Base-by-base conservation (phyloP, 2,329 filamentous ascomycete species). In the Calonectria pseudoreteaudii region DNA sequence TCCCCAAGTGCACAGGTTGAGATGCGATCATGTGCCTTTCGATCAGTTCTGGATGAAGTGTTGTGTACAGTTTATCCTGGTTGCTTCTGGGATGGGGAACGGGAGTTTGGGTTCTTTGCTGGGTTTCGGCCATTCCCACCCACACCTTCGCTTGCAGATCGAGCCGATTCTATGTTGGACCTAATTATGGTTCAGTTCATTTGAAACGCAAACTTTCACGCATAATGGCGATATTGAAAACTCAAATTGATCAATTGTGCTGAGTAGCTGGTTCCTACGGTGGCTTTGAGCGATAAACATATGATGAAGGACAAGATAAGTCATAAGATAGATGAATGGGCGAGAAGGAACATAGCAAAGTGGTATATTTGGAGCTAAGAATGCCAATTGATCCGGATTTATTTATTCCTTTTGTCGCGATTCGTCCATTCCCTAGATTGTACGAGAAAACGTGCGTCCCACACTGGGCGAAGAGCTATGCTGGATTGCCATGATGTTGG, bases 1-100 rank as follows among this genome's bases (percentile, higher is more conserved):
- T 23, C 20, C 69, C 70, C 26, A 68, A 52, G 41, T 76, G 74
- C 66, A 66, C 72, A 18, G 60, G 68, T 23, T 73, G 52, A 67
- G 52, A 34, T n/a, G 44, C 44, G 23, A 8, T 47, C 11, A 18
- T n/a, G 20, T 47, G 9, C 20, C 47, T 34, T 44, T 41, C n/a
- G 49, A 30, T 60, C 30, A 56, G 47, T 52, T 20, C 16, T 9
- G 14, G 6, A 6, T 16, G 2, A 30, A 7, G 50, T 31, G 28
- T 23, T 6, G 50, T 31, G 28, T 23, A 5, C 44, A 4, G 44
- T 23, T 23, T 23, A 11, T 23, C n/a, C 23, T 47, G 44, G 44
- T 47, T 23, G 10, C 11, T 47, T 9, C 14, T n/a, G 41, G 41
- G 16, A 8, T n/a, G 10, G 41, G 41, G 20, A 41, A 41, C 5